Conservation (phyloP, 2,329 filamentous ascomycete genomes). For the Trichophyton equinum region DNA sequence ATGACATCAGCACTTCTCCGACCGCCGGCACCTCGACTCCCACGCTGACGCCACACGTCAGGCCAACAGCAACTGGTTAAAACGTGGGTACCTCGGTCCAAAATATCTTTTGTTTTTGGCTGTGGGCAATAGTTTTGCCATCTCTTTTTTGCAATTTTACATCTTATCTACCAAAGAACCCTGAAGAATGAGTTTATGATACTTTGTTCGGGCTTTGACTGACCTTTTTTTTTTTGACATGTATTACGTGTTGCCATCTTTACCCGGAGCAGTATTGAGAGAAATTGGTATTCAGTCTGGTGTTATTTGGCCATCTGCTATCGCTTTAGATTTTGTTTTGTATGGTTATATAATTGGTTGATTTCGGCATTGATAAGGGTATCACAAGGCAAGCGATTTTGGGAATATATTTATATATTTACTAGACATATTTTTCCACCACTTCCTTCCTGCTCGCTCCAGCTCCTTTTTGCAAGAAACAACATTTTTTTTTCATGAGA, state of each 20-base stretch:
- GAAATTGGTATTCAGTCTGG: not conserved
- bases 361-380: not conserved
- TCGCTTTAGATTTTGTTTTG: not conserved
- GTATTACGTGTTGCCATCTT: not conserved
- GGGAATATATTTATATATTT: not conserved
- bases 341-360: not conserved
- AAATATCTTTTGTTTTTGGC: not conserved
- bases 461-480: not conserved
- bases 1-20: conserved; percentile 25
- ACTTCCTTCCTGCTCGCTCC: not conserved
- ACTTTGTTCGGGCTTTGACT: not conserved
- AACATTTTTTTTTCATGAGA: not conserved
- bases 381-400: not conserved
- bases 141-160: not conserved
- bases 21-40: conserved; percentile 24
- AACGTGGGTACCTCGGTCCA: not conserved
- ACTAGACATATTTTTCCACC: not conserved
- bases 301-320: not conserved
- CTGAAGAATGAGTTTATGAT: not conserved
- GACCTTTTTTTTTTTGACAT: not conserved
- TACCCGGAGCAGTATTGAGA: not conserved
- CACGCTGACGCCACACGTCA: conserved; percentile 1
- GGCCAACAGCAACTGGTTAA: not conserved
- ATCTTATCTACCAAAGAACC: not conserved
- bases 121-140: not conserved